A percentile compares a stretch with the other conserved stretches of the same genome.
Evolutionary conservation across 257 asterid species (phyloP).

Genomic region (Dorcoceras hygrometricum): DNA sequence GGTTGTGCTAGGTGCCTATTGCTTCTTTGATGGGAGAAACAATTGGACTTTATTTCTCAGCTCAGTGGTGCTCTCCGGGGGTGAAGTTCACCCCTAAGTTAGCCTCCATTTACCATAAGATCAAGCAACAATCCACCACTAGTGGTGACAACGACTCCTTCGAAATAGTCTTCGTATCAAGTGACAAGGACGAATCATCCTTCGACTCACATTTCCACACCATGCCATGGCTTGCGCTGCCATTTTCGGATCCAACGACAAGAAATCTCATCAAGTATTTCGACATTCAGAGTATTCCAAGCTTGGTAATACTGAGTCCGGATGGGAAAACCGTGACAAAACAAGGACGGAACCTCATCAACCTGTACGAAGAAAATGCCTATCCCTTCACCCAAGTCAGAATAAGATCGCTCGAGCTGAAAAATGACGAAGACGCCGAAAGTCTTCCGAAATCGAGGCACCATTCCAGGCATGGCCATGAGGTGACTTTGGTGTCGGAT

Average conservation of each 20-base stretch:
- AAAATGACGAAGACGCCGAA: slow-evolving; percentile 45
- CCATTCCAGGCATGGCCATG: slow-evolving; percentile 53
- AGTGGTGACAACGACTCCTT: slow-evolving; percentile 31
- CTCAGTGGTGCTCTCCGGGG: slow-evolving; percentile 62
- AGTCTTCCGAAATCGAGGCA: slow-evolving; percentile 38
- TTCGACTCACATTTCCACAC: slow-evolving; percentile 42
- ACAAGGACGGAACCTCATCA: slow-evolving; percentile 55
- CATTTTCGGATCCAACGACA: slow-evolving; percentile 47
- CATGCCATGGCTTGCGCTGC: slow-evolving; percentile 73
- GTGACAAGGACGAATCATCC: slow-evolving; percentile 47
- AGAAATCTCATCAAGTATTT: slow-evolving; percentile 44
- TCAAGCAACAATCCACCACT: slow-evolving; percentile 30
- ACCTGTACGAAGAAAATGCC: slow-evolving; percentile 54
- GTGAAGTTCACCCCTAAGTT: slow-evolving; percentile 48
- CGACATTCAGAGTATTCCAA: slow-evolving; percentile 53
- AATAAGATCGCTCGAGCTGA: slow-evolving; percentile 39
- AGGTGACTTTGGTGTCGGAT: slow-evolving; percentile 58
- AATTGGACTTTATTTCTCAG: slow-evolving; percentile 65
- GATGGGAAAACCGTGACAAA: slow-evolving; percentile 65
- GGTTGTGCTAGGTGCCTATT: slow-evolving; percentile 40
- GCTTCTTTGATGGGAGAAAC: slow-evolving; percentile 52
- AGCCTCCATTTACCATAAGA: slow-evolving; percentile 44
- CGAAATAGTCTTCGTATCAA: slow-evolving; percentile 55
- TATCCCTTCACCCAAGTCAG: slow-evolving; percentile 52
- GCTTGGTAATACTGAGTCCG: slow-evolving; percentile 55